A percentile compares a stretch with the other conserved stretches of the same genome.
Conservation (phyloP, 352 stramenopile genomes). For the Vaucheria bursata region DNA sequence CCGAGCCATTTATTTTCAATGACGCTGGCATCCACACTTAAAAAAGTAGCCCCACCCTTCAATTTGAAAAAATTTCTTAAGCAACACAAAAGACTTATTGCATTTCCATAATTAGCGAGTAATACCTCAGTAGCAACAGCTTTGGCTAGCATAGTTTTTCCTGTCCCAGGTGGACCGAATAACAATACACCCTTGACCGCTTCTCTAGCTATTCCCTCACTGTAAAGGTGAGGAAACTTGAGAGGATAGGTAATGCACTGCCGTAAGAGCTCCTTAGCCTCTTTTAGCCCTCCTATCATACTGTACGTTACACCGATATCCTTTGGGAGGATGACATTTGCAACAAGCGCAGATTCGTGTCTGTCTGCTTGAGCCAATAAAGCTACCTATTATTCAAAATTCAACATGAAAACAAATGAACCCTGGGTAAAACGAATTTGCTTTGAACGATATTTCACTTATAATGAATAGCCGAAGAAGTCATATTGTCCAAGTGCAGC, state of each 20-base stretch:
- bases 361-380: slow-evolving; percentile 37
- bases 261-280: slow-evolving; percentile 73
- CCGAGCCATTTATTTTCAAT: slow-evolving; percentile 73
- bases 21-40: slow-evolving; percentile 69
- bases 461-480: no score
- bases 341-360: slow-evolving; percentile 44
- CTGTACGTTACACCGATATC: slow-evolving; percentile 79
- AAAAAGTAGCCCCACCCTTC: slow-evolving; percentile 68
- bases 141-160: slow-evolving; percentile 78
- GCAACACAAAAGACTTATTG: no score
- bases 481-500: no score
- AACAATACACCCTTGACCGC: slow-evolving; percentile 76
- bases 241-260: slow-evolving; percentile 75
- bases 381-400: slow-evolving; percentile 4
- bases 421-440: no score
- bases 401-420: no score
- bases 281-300: slow-evolving; percentile 69
- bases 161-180: slow-evolving; percentile 56
- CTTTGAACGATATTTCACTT: no score
- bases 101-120: no score
- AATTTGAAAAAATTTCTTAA: no score
- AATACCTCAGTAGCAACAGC: slow-evolving; percentile 72
- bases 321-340: slow-evolving; percentile 48
- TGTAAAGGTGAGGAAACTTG: slow-evolving; percentile 70
- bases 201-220: slow-evolving; percentile 67